Base-by-base conservation (phyloP, 306 rosid species). In the Cucurbita ficifolia region DNA sequence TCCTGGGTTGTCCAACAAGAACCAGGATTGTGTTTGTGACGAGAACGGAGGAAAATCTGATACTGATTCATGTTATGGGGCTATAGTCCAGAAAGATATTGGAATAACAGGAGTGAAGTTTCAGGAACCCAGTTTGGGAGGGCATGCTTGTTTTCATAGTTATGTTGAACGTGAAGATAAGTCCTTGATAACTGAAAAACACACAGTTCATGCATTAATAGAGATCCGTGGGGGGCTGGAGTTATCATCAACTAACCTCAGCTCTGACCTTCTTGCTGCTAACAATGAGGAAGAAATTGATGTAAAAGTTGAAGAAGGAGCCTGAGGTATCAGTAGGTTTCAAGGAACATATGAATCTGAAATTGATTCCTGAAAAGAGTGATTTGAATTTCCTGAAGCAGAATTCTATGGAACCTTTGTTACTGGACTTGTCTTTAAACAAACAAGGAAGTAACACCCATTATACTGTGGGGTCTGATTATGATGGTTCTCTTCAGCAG, bases 361-460 rank as follows among this genome's bases (percentile, higher is more conserved):
- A 74, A 63, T 75, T 69, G 79, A 45, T 79, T 22, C 77, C 77
- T 73, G 45, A 35, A 65, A 78, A 35, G 55, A 42, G 60, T 79
- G 82, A 64, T 21, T 36, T 19, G 69, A 80, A 78, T 29, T 51
- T 38, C 22, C 74, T 5, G 50, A 78, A 80, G 70, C 72, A 22
- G 63, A 85, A 75, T 73, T 79, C 81, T 65, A 73, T 50, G 3
- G 93, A 84, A 43, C 71, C 87, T 6, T 62, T 82, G 61, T 86
- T 87, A 10, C 82, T 88, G 86, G 81, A 79, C 33, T 79, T 92
- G 75, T 85, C 90, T 76, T 79, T 88, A 77, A 90, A 90, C 79
- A 76, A 86, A 80, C 84, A 84, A 73, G 78, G 73, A 42, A 75
- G 80, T 51, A 24, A 79, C 78, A 67, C 70, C 60, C 81, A 73